A percentile compares a stretch with the other conserved stretches of the same genome.
These are phyloP conservation scores for Flagelloscypha sp. DNA, from an alignment of 768 basidiomycete genomes.

Conservation along the genomic window DNA sequence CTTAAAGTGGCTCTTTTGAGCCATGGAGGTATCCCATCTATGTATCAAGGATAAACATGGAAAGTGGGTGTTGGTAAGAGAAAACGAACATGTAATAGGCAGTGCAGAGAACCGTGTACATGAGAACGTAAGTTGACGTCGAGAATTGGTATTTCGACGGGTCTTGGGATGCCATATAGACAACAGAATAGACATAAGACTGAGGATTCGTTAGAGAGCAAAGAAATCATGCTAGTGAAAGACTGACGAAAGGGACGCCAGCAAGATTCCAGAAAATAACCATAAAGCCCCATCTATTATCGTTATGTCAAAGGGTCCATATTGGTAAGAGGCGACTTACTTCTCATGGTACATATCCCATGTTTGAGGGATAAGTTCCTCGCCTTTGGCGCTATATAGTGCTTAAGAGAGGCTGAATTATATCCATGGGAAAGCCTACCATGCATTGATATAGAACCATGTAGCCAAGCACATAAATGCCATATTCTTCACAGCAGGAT, in stretches of 20 bases:
- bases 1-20: conserved; percentile 96
- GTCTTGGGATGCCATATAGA: conserved; percentile 96
- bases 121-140: conserved; percentile 57
- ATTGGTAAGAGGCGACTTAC: conserved; percentile 25
- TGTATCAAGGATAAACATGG: background rate
- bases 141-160: conserved; percentile 84
- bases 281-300: conserved; percentile 80
- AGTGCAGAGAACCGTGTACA: conserved; percentile 69
- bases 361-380: conserved; percentile 91
- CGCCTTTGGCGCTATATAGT: conserved; percentile 67
- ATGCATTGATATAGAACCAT: conserved; percentile 94
- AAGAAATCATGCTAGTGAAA: background rate
- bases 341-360: conserved; percentile 99
- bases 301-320: conserved; percentile 3
- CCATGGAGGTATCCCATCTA: conserved; percentile 92
- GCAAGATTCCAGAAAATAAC: conserved; percentile 98
- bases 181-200: conserved; percentile 96
- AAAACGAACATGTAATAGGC: conserved; percentile 76
- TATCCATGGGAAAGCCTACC: conserved; percentile 33
- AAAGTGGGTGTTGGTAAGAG: conserved; percentile 3
- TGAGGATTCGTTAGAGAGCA: conserved; percentile 18
- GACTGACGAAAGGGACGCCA: conserved; percentile 83
- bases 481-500: conserved; percentile 62
- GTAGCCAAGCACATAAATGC: conserved; percentile 94
- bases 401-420: conserved; percentile 1